phyloP scores from a whole-genome alignment of 345 rosid genomes.

The Eucalyptus curtisii region DNA sequence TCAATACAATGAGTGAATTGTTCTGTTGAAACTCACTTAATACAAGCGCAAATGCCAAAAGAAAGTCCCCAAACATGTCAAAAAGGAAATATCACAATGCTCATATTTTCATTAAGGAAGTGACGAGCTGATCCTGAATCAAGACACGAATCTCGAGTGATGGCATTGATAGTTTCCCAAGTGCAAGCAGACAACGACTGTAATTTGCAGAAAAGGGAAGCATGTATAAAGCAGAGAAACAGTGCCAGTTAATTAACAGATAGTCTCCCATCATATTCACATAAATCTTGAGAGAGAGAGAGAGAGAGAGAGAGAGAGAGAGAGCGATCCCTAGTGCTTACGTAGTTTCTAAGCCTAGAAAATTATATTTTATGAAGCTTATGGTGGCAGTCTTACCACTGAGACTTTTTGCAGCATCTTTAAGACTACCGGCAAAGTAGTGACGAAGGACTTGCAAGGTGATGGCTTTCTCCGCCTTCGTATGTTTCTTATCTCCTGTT shows the following conservation, averaged over 20 bases:
- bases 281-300: neutral
- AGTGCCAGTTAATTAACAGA: neutral
- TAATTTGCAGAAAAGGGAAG: neutral
- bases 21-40: neutral
- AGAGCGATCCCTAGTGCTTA: neutral
- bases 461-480: constrained; percentile 60
- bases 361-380: neutral
- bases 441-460: constrained; percentile 63
- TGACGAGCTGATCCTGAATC: neutral
- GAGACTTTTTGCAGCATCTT: constrained; percentile 87
- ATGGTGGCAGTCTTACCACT: constrained; percentile 53
- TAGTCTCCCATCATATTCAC: neutral
- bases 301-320: neutral
- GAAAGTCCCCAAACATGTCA: neutral
- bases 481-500: constrained; percentile 40
- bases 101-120: neutral
- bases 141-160: neutral
- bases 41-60: neutral
- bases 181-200: neutral
- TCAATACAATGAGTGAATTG: neutral
- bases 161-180: neutral
- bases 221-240: neutral
- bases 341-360: neutral
- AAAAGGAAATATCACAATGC: neutral
- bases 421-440: constrained; percentile 79